phyloP scores from a whole-genome alignment of 2,329 filamentous ascomycete species.

The Apiospora marii region DNA sequence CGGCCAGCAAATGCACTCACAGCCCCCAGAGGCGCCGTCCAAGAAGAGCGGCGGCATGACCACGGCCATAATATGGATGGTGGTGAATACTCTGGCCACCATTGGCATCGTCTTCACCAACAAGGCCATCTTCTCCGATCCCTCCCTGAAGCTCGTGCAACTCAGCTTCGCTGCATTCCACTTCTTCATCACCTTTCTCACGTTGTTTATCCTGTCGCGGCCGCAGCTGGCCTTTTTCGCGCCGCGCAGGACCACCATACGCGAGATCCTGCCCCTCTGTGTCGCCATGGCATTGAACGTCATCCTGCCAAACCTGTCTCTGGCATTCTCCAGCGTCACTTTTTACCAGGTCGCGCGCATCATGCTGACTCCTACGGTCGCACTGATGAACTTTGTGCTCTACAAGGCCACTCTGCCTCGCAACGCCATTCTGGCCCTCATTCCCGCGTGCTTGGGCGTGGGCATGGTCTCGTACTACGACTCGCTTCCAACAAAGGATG shows the following conservation, averaged over 20 bases:
- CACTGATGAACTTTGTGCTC: constrained; percentile 69
- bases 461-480: constrained; percentile 74
- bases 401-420: constrained; percentile 64
- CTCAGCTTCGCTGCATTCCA: constrained; percentile 74
- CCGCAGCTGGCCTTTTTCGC: constrained; percentile 66
- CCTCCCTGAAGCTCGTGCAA: constrained; percentile 66
- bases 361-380: constrained; percentile 70
- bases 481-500: constrained; percentile 58
- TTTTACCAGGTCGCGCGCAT: constrained; percentile 77
- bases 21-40: constrained; percentile 40
- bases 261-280: constrained; percentile 69
- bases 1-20: constrained; percentile 42
- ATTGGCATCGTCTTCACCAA: constrained; percentile 75
- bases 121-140: constrained; percentile 73
- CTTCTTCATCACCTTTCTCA: constrained; percentile 71
- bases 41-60: constrained; percentile 43
- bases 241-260: constrained; percentile 61
- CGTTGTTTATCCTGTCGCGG: constrained; percentile 67
- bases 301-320: constrained; percentile 71
- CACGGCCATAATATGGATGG: constrained; percentile 61
- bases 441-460: constrained; percentile 70
- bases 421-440: constrained; percentile 60
- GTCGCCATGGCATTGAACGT: constrained; percentile 74
- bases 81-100: constrained; percentile 68
- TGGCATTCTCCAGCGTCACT: constrained; percentile 72